phyloP scores from a whole-genome alignment of 208 protist genomes.

The Acanthamoeba healyi region DNA sequence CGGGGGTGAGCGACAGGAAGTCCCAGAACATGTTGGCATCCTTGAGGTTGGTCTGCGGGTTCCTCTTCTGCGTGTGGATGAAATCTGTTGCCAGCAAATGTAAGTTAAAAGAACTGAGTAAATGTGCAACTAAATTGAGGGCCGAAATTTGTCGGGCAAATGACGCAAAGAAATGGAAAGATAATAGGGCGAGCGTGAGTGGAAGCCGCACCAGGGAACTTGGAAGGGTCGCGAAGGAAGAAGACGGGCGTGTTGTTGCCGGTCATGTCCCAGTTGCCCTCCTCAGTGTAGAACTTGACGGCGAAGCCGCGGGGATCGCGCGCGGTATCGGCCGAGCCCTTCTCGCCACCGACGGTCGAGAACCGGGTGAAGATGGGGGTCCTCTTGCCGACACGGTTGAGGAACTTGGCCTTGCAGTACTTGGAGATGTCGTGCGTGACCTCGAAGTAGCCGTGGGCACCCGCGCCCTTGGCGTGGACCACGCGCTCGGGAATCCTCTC shows the following conservation, averaged over 20 bases:
- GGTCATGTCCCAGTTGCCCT: slow-evolving; percentile 93
- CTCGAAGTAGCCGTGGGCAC: slow-evolving; percentile 89
- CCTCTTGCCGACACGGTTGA: slow-evolving; percentile 89
- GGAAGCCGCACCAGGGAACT: slow-evolving; percentile 78
- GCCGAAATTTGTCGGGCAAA: not conserved
- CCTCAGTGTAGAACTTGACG: slow-evolving; percentile 92
- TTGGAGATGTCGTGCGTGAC: slow-evolving; percentile 88
- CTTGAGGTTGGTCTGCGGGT: slow-evolving; percentile 89
- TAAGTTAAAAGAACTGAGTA: not conserved
- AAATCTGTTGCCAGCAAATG: slow-evolving; percentile 89
- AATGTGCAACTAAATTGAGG: not conserved
- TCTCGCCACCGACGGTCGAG: slow-evolving; percentile 91
- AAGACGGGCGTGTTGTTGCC: slow-evolving; percentile 93
- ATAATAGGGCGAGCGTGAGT: too few species aligned
- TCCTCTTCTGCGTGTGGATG: slow-evolving; percentile 92
- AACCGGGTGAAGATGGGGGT: slow-evolving; percentile 92
- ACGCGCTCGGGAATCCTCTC: slow-evolving; percentile 91
- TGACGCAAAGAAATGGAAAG: not conserved
- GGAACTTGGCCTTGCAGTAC: slow-evolving; percentile 89
- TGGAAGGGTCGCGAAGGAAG: slow-evolving; percentile 89
- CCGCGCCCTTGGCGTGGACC: slow-evolving; percentile 85
- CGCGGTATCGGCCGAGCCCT: slow-evolving; percentile 88
- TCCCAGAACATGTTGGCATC: slow-evolving; percentile 90
- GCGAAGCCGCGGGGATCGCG: slow-evolving; percentile 90
- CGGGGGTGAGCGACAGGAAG: slow-evolving; percentile 88